Evolutionary conservation across 176 grass and related monocot genomes (phyloP).

Genomic region (Zizania latifolia): DNA sequence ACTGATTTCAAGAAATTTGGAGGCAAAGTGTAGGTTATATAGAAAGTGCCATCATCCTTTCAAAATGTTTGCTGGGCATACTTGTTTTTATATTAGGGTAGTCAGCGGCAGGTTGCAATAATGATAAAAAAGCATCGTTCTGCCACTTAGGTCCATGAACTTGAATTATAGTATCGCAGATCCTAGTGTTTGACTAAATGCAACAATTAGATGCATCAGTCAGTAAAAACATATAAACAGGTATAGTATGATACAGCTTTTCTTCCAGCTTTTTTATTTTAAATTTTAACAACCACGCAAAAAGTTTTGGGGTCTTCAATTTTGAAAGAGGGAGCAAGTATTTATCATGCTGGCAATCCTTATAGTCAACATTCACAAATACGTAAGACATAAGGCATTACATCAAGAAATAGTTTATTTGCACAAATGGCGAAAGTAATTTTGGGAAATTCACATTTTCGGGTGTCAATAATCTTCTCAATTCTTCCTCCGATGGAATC

Average conservation of each 20-base stretch:
- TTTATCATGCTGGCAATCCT: not conserved
- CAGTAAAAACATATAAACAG: not conserved
- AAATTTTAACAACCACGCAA: not conserved
- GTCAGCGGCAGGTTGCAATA: too few species aligned
- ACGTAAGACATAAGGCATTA: not conserved
- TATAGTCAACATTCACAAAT: conserved; percentile 2
- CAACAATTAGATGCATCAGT: not conserved
- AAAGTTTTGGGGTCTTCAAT: not conserved
- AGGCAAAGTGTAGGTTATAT: not conserved
- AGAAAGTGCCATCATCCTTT: not conserved
- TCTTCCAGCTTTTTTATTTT: not conserved
- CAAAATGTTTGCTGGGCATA: too few species aligned
- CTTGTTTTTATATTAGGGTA: too few species aligned
- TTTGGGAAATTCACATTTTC: conserved; percentile 73
- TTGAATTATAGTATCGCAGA: too few species aligned
- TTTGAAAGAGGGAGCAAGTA: not conserved
- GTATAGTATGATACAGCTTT: not conserved
- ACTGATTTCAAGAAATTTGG: not conserved
- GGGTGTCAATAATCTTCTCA: conserved; percentile 69
- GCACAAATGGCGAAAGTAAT: not conserved
- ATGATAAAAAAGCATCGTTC: too few species aligned
- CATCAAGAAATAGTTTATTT: conserved; percentile 18
- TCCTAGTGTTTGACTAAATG: too few species aligned
- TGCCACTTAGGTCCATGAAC: too few species aligned
- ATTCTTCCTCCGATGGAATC: conserved; percentile 88